These are phyloP conservation scores for Picochlorum costavermella DNA, from an alignment of 139 green algal genomes.

Conservation along the genomic window DNA sequence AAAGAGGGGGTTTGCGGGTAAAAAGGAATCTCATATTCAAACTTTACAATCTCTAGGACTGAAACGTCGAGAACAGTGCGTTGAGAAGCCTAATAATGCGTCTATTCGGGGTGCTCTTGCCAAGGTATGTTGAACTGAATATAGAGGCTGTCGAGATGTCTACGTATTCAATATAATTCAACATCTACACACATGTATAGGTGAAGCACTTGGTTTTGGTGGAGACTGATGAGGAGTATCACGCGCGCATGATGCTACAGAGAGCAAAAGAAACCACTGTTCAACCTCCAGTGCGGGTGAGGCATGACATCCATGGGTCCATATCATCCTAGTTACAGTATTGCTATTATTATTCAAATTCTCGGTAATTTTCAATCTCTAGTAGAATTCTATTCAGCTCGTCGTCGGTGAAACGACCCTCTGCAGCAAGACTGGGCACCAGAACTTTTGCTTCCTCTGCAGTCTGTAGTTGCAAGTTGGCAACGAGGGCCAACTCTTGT, in stretches of 20 bases:
- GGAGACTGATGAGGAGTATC: constrained; percentile 31
- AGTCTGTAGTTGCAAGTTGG: constrained; percentile 25
- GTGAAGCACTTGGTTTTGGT: constrained; percentile 40
- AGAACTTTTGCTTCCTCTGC: constrained; percentile 30
- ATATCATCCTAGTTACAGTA: background rate
- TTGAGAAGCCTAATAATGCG: constrained; percentile 26
- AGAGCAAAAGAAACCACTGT: constrained; percentile 5
- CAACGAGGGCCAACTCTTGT: constrained; percentile 30
- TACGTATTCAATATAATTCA: too few relatives aligned
- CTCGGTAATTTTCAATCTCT: constrained; percentile 26
- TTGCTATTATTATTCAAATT: constrained; percentile 19
- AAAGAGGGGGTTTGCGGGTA: constrained; percentile 42
- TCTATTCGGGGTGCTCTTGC: constrained; percentile 33
- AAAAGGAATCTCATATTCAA: constrained; percentile 25
- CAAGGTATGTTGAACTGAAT: constrained; percentile 20
- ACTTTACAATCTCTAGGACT: constrained; percentile 35
- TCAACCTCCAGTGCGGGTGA: too few relatives aligned
- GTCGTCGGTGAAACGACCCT: constrained; percentile 12
- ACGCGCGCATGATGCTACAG: constrained; percentile 19
- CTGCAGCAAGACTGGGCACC: constrained; percentile 12
- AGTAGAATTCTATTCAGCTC: constrained; percentile 16
- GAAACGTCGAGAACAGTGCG: constrained; percentile 29
- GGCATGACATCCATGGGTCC: too few relatives aligned
- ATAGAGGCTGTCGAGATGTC: too few relatives aligned
- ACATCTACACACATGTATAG: constrained; percentile 11